Conservation (phyloP, 2,329 filamentous ascomycete species). For the Sclerotinia trifoliorum region DNA sequence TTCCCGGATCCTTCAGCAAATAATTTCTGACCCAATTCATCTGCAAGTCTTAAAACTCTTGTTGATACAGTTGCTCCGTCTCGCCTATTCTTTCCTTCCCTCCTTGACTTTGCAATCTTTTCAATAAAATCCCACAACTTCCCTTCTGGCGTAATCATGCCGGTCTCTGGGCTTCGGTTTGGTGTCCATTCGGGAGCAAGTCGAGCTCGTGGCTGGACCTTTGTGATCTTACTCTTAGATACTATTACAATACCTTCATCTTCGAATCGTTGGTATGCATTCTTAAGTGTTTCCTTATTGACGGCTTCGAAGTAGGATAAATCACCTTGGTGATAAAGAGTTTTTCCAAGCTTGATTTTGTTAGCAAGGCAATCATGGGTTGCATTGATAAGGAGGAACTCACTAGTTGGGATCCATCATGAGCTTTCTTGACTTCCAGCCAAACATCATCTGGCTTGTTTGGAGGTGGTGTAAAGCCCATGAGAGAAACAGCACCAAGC, state of each 20-base stretch:
- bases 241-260: slow-evolving; percentile 86
- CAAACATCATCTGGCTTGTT: slow-evolving; percentile 59
- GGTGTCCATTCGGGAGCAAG: slow-evolving; percentile 76
- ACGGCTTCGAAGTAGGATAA: slow-evolving; percentile 97
- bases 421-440: slow-evolving; percentile 74
- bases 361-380: slow-evolving; percentile 29
- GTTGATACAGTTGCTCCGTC: slow-evolving; percentile 87
- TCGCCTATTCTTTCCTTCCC: slow-evolving; percentile 94
- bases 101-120: slow-evolving; percentile 74
- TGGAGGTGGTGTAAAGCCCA: slow-evolving; percentile 77
- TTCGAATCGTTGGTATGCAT: slow-evolving; percentile 82
- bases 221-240: slow-evolving; percentile 63
- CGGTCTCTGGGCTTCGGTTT: slow-evolving; percentile 59
- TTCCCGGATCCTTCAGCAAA: slow-evolving; percentile 56
- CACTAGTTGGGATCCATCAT: slow-evolving; percentile 78
- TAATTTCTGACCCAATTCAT: slow-evolving; percentile 67
- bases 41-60: slow-evolving; percentile 75
- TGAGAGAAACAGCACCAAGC: slow-evolving; percentile 84
- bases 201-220: slow-evolving; percentile 60
- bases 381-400: slow-evolving; percentile 38
- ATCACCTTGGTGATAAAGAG: slow-evolving; percentile 95
- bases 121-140: slow-evolving; percentile 91
- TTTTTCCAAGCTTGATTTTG: slow-evolving; percentile 74
- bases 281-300: slow-evolving; percentile 96
- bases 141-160: slow-evolving; percentile 65